These are phyloP conservation scores for Globisporangium nunn DNA, from an alignment of 352 stramenopile genomes.

Conservation along the genomic window DNA sequence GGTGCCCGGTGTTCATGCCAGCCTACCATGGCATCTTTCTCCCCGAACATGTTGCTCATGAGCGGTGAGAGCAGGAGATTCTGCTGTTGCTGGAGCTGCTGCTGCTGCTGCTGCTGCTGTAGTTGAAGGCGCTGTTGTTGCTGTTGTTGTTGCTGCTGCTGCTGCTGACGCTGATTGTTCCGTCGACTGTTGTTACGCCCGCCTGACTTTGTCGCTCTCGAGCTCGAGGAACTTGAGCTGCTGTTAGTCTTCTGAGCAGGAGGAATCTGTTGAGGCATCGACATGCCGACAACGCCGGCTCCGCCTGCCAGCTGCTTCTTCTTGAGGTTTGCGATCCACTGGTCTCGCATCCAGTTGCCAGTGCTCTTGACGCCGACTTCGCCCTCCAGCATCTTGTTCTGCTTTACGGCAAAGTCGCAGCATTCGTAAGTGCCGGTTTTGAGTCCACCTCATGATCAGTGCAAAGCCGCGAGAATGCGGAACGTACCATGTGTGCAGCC, in stretches of 20 bases:
- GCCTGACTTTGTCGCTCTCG: constrained; percentile 16
- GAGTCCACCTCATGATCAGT: too few species aligned
- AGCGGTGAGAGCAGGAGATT: too few species aligned
- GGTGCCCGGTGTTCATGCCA: too few species aligned
- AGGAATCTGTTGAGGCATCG: constrained; percentile 12
- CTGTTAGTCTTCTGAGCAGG: constrained; percentile 5
- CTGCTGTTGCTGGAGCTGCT: background rate
- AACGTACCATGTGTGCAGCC: too few species aligned
- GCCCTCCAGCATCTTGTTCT: constrained; percentile 33
- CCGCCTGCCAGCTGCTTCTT: constrained; percentile 54
- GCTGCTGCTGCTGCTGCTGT: background rate
- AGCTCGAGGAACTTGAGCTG: background rate
- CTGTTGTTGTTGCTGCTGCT: constrained; percentile 1
- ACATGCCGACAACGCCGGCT: constrained; percentile 10
- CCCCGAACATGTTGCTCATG: constrained; percentile 10
- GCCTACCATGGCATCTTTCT: constrained; percentile 15
- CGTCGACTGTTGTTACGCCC: constrained; percentile 16
- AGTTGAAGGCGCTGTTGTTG: too few species aligned
- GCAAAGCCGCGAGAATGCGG: too few species aligned
- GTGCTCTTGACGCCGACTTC: constrained; percentile 23
- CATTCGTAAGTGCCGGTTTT: too few species aligned
- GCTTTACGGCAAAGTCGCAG: too few species aligned
- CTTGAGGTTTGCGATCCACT: constrained; percentile 83
- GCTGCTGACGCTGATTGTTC: constrained; percentile 17
- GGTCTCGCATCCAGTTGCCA: constrained; percentile 65